These are phyloP conservation scores for Epichloe gansuensis DNA, from an alignment of 2,329 filamentous ascomycete species.

Conservation along the genomic window DNA sequence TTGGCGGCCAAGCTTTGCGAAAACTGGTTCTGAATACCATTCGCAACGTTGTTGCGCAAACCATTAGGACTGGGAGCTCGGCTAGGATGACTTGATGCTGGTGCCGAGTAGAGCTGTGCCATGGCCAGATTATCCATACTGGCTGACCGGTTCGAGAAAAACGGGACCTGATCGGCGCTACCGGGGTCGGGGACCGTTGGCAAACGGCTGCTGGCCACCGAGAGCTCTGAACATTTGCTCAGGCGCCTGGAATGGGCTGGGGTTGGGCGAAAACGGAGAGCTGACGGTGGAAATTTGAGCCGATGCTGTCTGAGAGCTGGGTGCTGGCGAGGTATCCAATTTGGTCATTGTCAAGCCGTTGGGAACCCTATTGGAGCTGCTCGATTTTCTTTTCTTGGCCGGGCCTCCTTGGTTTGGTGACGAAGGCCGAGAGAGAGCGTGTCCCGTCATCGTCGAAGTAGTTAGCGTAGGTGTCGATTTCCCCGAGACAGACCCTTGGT, in stretches of 20 bases:
- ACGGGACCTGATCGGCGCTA: constrained; percentile 46
- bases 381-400: constrained; percentile 74
- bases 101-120: constrained; percentile 57
- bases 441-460: constrained; percentile 9
- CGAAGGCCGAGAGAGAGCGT: constrained; percentile 54
- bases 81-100: constrained; percentile 61
- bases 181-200: constrained; percentile 54
- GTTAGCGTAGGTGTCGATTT: constrained; percentile 20
- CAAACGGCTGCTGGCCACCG: constrained; percentile 30
- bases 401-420: constrained; percentile 59
- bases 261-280: constrained; percentile 42
- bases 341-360: constrained; percentile 71
- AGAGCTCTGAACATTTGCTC: constrained; percentile 35
- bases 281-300: constrained; percentile 29
- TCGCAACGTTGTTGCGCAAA: constrained; percentile 33
- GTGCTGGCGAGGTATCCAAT: constrained; percentile 47
- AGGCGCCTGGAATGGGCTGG: constrained; percentile 29
- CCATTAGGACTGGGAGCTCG: constrained; percentile 62
- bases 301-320: constrained; percentile 22
- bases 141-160: constrained; percentile 45
- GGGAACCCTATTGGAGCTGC: constrained; percentile 57
- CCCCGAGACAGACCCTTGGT: constrained; percentile 17
- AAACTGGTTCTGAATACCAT: constrained; percentile 31
- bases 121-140: constrained; percentile 54
- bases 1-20: constrained; percentile 34